A percentile compares a stretch with the other conserved stretches of the same genome.
Evolutionary conservation across 768 basidiomycete species (phyloP).

Genomic region (Tephrocybe sp.): DNA sequence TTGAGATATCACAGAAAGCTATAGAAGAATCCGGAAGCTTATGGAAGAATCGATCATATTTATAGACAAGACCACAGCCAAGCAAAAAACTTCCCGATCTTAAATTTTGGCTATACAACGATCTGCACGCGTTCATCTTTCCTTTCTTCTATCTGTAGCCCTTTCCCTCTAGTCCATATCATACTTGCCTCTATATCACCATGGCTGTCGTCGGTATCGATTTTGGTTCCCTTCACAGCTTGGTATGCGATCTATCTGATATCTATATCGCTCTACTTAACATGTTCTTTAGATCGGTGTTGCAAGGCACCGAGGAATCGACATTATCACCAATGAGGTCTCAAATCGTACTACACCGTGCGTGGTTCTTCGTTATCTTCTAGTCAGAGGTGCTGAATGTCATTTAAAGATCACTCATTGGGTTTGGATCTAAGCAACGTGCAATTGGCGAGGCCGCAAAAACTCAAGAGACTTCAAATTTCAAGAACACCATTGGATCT

Average conservation of each 20-base stretch:
- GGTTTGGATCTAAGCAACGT: conserved; percentile 90
- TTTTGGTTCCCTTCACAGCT: conserved; percentile 87
- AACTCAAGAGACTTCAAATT: conserved; percentile 97
- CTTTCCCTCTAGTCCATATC: conserved; percentile 9
- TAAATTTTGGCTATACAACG: conserved; percentile 15
- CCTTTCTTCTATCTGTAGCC: conserved; percentile 11
- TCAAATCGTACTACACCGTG: conserved; percentile 97
- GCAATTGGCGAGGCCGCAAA: conserved; percentile 94
- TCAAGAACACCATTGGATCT: conserved; percentile 93
- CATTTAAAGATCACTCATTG: conserved; percentile 77
- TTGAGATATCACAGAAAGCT: conserved; percentile 3
- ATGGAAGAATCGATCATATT: conserved; percentile 20
- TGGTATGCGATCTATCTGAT: conserved; percentile 45
- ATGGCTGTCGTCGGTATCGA: conserved; percentile 97
- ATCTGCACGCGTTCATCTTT: conserved; percentile 9
- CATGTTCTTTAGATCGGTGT: conserved; percentile 75
- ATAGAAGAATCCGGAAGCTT: conserved; percentile 24
- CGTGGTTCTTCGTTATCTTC: conserved; percentile 27
- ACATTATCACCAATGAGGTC: conserved; percentile 97
- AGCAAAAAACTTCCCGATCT: conserved; percentile 18
- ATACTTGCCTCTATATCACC: conserved; percentile 22
- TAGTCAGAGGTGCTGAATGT: neutral
- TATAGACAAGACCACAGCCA: conserved; percentile 20
- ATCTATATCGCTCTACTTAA: conserved; percentile 7
- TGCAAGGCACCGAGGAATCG: conserved; percentile 93